Evolutionary conservation across 768 basidiomycete genomes (phyloP), one percentile per base, ranked within the genome.

Genomic region (Multifurca ochricompacta): DNA sequence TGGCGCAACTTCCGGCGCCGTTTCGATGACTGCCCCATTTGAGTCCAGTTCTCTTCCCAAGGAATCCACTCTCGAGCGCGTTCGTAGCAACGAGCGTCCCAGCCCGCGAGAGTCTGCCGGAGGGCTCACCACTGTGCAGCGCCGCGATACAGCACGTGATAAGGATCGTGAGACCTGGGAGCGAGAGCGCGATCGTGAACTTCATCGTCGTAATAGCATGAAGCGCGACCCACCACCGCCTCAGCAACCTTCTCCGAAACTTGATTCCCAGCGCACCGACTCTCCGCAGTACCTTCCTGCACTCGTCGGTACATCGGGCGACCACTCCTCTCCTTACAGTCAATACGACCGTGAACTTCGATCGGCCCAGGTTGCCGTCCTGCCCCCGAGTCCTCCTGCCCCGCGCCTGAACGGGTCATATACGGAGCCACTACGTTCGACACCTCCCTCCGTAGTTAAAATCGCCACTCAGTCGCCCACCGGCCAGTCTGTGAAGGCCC

Each of bases 271-370:
- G 23, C 60, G 51, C 27, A 36, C 51, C 10, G 60, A 56, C 9
- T 61, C 60, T 11, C 47, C 58, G 19, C 36, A 35, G 27, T 61
- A 59, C 18, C 48, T 60, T 39, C 54, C 60, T 43, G 50, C 60
- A 27, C 34, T 61, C 18, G n/a, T n/a, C n/a, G 41, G 48, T 27
- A 46, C 53, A 14, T 43, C 60, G 6, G 36, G 47, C 27, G 58
- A 59, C 8, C 53, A 55, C 14, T 19, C 53, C 21, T 14, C 46
- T 19, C 36, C 45, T 40, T 59, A 59, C 35, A 41, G 23, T 7
- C 60, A 55, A 23, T 48, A 49, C n/a, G 58, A 61, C 8, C 54
- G 58, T 4, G 60, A 61, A 32, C 46, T 48, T 18, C 54, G 59
- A 41, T 34, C 51, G 11, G 51, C 49, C 4, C 58, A 59, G 35